Base-by-base conservation (phyloP, 2,329 filamentous ascomycete genomes). In the Clarireedia homoeocarpa region DNA sequence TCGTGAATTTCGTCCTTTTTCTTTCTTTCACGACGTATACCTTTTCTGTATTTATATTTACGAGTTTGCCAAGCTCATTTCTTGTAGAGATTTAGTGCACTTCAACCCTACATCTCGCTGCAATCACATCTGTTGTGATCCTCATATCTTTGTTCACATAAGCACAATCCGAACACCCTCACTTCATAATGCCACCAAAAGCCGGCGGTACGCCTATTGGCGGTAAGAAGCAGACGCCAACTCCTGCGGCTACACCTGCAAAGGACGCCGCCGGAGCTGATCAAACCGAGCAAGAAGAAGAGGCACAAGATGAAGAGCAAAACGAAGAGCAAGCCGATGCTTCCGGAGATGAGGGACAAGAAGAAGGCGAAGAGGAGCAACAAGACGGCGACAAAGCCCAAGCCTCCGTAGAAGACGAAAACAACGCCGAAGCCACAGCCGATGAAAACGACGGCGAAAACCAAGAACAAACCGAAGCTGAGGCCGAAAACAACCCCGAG, bases 241-340 rank as follows among this genome's bases (percentile, higher is more conserved):
- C 51, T 17, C 51, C 51, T 30, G 30, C 36, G 30, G 51, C 30
- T 10, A 54, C 42, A 14, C 51, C 51, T 27, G 24, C n/a, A 14
- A 54, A 34, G 30, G 44, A 54, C 14, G 17, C 38, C 2, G 51
- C 48, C 14, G 51, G 48, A 9, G 48, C 34, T 12, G 42, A 53
- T 7, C 51, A 53, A 14, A 34, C 6, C 34, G 42, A 48, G 23
- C 51, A 53, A 48, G 44, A 54, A 30, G 51, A 54, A 14, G 51
- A 49, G 14, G 51, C 51, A 27, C 51, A 54, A 42, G 51, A 54
- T 5, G 51, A 54, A n/a, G 51, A 54, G 12, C 44, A 48, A 14
- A 49, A 54, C 2, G 51, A 54, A 34, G 51, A 53, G 20, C 39
- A 46, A 24, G 20, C 17, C 23, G 42, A 24, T 12, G 42, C 12